A percentile compares a stretch with the other conserved stretches of the same genome.
Evolutionary conservation across 1,284 basidiomycete genomes (phyloP).

Genomic region (Volvariella volvacea): DNA sequence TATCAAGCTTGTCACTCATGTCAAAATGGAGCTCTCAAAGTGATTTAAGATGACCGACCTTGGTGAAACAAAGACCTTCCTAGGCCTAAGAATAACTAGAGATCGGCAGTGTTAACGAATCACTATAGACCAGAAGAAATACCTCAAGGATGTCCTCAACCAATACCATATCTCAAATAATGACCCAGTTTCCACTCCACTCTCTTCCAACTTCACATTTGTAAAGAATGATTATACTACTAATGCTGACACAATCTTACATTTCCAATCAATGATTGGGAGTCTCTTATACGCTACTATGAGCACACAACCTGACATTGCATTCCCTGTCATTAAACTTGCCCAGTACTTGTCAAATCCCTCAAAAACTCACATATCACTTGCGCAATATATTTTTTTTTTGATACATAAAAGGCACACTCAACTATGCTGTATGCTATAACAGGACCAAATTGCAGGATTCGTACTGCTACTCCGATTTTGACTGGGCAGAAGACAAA

Average conservation of each 20-base stretch:
- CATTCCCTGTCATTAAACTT: background rate
- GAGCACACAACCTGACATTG: background rate
- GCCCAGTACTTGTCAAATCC: background rate
- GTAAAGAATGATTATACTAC: background rate
- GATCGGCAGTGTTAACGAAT: constrained; percentile 7
- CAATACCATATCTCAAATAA: constrained; percentile 10
- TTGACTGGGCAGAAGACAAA: constrained; percentile 1
- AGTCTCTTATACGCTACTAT: constrained; percentile 1
- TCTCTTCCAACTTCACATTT: background rate
- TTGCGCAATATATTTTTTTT: background rate
- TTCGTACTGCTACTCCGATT: constrained; percentile 5
- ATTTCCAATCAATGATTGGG: background rate
- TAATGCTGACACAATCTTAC: background rate
- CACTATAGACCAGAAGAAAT: constrained; percentile 11
- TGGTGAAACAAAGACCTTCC: constrained; percentile 10
- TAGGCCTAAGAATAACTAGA: constrained; percentile 11
- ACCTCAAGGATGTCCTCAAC: constrained; percentile 13
- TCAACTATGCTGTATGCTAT: background rate
- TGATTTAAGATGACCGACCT: constrained; percentile 14
- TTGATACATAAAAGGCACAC: background rate
- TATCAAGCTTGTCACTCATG: background rate
- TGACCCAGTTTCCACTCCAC: constrained; percentile 1
- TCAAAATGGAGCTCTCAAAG: background rate
- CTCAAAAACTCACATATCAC: background rate
- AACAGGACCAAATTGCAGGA: too few relatives aligned